Evolutionary conservation across 768 basidiomycete species (phyloP).

Genomic region (Termitomyces sp.): DNA sequence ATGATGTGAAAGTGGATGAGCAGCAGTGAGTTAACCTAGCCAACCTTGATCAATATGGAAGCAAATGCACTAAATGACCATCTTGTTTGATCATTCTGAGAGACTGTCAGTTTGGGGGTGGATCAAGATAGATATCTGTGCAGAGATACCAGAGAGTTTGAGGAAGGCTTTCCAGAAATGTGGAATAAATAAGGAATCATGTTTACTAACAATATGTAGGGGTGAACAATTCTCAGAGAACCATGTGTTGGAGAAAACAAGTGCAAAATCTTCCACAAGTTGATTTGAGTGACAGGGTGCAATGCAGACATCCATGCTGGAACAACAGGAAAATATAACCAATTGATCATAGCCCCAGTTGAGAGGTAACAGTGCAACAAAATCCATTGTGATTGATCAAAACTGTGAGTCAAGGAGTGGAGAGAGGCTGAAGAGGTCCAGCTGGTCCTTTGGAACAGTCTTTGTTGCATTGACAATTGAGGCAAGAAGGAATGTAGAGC

Average conservation of each 20-base stretch:
- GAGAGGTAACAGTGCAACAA: background rate
- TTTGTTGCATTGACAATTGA: background rate
- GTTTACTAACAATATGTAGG: constrained; percentile 1
- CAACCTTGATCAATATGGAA: constrained; percentile 18
- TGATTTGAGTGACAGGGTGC: background rate
- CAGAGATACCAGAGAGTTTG: background rate
- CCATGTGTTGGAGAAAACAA: background rate
- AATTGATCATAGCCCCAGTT: background rate
- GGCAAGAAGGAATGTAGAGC: constrained; percentile 2
- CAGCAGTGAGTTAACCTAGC: constrained; percentile 21
- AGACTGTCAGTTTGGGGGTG: constrained; percentile 28
- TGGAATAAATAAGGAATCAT: constrained; percentile 23
- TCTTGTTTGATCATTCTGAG: constrained; percentile 18
- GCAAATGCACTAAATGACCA: constrained; percentile 15
- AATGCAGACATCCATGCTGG: background rate
- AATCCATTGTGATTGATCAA: background rate
- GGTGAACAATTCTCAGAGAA: constrained; percentile 23
- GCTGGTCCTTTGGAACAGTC: background rate
- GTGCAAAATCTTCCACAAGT: background rate
- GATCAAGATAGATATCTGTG: background rate
- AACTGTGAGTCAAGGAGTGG: background rate
- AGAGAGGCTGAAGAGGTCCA: background rate
- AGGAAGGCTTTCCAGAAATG: constrained; percentile 23
- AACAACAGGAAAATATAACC: background rate
- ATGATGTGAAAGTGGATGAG: constrained; percentile 24